Evolutionary conservation across 257 asterid species (phyloP), one percentile per base, ranked within the genome.

Genomic region (Voacanga thouarsii): DNA sequence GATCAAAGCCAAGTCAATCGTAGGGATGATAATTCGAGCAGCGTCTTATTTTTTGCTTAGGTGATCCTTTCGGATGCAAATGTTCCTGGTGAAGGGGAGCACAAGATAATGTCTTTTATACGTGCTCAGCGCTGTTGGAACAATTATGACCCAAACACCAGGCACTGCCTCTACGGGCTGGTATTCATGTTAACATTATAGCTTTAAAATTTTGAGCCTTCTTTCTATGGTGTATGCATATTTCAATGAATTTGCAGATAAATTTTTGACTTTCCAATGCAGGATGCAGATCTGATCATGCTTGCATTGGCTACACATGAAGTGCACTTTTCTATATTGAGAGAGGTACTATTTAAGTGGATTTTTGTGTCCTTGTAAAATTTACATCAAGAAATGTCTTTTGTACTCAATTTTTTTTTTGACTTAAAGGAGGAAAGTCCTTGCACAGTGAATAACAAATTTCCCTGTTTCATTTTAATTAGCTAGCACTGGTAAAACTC

Each of bases 11-110:
- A 51, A 51, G 57, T 51, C 21, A 21, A 70, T 18, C 12, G 14
- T 19, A 14, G 37, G 55, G 24, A 44, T 8, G 9, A 70, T 30
- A 44, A 55, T 55, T 55, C 61, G 24, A 74, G 24, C 37, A 61
- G 23, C 72, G 23, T 33, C n/a, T 67, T 72, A 12, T 43, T 47
- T 28, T 57, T 23, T 74, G 84, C 68, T 11, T 9, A 90, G 97
- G 95, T 92, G 21, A 89, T 92, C 66, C 86, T 92, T 2, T 92
- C 97, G 0, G 94, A 90, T 75, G 86, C 87, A 69, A 89, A 84
- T 84, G 96, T 86, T 59, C 97, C 96, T 0, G 97, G 97, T 3
- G 97, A 92, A 76, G 96, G 96, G 28, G 97, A 92, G 53, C 96
- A 92, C 78, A 92, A 92, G 53, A 88, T 92, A 26, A 87, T 87